Evolutionary conservation across 148 eudicot species (phyloP).

Genomic region (Cornus kousa): DNA sequence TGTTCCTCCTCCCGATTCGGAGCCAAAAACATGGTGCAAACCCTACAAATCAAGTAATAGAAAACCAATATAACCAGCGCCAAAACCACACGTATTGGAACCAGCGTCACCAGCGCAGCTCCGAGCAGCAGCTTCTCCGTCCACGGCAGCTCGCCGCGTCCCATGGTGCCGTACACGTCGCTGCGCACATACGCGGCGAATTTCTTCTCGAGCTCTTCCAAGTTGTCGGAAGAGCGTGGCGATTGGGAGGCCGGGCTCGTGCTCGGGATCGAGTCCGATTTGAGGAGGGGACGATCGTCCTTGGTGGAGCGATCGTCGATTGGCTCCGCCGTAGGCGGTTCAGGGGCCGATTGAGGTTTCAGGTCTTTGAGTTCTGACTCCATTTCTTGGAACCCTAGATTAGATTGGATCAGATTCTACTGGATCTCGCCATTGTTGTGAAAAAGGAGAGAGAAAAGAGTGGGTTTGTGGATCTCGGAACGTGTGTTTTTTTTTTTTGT

Average conservation of each 20-base stretch:
- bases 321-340: conserved; percentile 18
- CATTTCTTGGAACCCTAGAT: conserved; percentile 25
- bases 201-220: conserved; percentile 66
- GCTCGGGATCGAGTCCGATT: conserved; percentile 19
- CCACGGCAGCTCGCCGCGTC: conserved; percentile 52
- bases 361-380: conserved; percentile 56
- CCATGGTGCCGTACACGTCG: conserved; percentile 77
- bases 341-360: conserved; percentile 7
- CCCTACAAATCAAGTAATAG: conserved; percentile 64
- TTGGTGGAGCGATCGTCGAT: conserved; percentile 30
- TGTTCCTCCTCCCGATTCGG: conserved; percentile 56
- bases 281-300: conserved; percentile 60
- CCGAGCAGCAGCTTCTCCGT: conserved; percentile 50
- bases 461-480: not conserved
- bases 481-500: too few relatives aligned
- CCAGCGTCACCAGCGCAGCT: conserved; percentile 43
- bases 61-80: conserved; percentile 44
- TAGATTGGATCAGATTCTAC: not conserved
- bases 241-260: conserved; percentile 9
- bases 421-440: conserved; percentile 20
- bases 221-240: conserved; percentile 22
- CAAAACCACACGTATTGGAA: conserved; percentile 51
- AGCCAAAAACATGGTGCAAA: conserved; percentile 55
- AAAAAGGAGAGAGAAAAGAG: not conserved
- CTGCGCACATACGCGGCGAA: conserved; percentile 69